These are phyloP conservation scores for Rhizopus delemar DNA, from an alignment of 371 early-diverging fungal genomes.

Conservation along the genomic window DNA sequence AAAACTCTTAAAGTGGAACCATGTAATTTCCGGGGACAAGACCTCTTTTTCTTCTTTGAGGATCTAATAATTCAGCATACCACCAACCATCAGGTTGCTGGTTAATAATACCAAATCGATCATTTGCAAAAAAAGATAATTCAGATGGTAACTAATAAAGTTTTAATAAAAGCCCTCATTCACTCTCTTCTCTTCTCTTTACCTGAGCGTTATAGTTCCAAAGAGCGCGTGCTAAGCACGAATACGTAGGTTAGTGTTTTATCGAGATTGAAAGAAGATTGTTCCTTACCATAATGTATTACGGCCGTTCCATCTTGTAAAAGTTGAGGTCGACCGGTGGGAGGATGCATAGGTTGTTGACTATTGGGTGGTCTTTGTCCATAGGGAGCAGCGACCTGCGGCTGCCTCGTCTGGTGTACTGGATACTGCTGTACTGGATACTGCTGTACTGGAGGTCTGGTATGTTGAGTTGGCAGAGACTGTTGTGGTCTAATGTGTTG, in stretches of 20 bases:
- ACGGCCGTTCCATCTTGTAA: conserved; percentile 20
- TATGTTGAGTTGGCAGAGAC: neutral
- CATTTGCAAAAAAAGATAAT: conserved; percentile 29
- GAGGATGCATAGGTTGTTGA: neutral
- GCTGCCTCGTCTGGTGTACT: neutral
- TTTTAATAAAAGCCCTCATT: neutral
- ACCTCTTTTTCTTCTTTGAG: conserved; percentile 24
- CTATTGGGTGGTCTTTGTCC: conserved; percentile 2
- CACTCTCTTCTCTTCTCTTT: neutral
- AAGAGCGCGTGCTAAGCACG: conserved; percentile 14
- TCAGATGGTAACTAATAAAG: conserved; percentile 25
- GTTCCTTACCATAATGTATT: conserved; percentile 11
- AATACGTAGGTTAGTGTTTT: conserved; percentile 1
- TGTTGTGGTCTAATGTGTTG: neutral
- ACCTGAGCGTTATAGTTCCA: conserved; percentile 30
- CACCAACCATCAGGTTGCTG: conserved; percentile 42
- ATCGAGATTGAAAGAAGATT: neutral
- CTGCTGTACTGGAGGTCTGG: neutral
- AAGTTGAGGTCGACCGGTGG: conserved; percentile 3
- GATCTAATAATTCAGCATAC: conserved; percentile 32
- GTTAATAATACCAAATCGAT: conserved; percentile 30
- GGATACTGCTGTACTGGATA: neutral
- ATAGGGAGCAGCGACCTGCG: neutral
- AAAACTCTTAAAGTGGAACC: conserved; percentile 12
- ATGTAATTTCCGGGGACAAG: conserved; percentile 40